phyloP scores from a whole-genome alignment of 2,329 filamentous ascomycete genomes.

The Phialophora macrospora region DNA sequence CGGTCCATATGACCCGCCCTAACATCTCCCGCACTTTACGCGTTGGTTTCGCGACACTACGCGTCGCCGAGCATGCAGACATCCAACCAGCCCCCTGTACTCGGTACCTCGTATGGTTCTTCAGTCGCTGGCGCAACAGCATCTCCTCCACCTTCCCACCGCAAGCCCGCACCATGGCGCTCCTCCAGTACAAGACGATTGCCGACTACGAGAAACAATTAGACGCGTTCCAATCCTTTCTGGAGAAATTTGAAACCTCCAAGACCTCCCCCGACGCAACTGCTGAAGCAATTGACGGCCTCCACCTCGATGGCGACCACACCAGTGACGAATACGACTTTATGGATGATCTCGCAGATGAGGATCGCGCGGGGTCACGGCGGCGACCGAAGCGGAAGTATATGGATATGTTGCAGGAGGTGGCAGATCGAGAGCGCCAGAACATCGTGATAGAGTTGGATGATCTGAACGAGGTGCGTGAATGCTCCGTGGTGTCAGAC shows the following conservation, averaged over 20 bases:
- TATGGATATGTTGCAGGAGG: conserved; percentile 80
- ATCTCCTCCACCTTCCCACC: neutral
- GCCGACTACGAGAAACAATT: conserved; percentile 90
- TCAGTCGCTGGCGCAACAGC: conserved; percentile 8
- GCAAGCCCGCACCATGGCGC: conserved; percentile 69
- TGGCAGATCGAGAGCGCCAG: conserved; percentile 77
- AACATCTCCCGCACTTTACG: conserved; percentile 20
- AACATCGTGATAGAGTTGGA: conserved; percentile 88
- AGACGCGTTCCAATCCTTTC: conserved; percentile 79
- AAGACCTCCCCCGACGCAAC: conserved; percentile 68
- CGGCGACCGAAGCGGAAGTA: conserved; percentile 79
- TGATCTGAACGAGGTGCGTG: conserved; percentile 74
- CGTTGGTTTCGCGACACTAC: conserved; percentile 16
- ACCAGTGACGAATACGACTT: conserved; percentile 90
- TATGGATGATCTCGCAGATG: conserved; percentile 78
- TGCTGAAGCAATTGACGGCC: conserved; percentile 78
- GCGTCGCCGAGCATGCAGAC: conserved; percentile 14
- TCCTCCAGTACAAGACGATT: conserved; percentile 75
- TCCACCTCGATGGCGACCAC: conserved; percentile 86
- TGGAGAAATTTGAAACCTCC: conserved; percentile 82
- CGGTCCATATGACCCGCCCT: conserved; percentile 2
- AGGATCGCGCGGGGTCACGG: conserved; percentile 53
- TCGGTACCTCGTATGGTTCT: conserved; percentile 7
- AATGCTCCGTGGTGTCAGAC: neutral
- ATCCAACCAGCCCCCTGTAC: conserved; percentile 9